These are phyloP conservation scores for Eutrema yunnanense DNA, from an alignment of 345 rosid species.

Conservation along the genomic window DNA sequence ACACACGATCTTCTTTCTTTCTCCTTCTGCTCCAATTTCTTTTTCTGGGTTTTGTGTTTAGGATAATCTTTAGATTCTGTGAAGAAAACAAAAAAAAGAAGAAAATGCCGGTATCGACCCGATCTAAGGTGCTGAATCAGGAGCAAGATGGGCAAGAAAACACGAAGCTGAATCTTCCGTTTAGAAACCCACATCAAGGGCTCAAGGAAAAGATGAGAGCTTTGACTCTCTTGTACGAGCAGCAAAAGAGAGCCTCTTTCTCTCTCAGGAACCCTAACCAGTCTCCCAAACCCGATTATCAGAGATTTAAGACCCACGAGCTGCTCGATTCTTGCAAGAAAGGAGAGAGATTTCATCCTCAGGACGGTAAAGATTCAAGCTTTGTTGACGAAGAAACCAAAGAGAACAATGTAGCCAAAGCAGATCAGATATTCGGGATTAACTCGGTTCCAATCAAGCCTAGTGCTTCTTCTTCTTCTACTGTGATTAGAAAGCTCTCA, in stretches of 20 bases:
- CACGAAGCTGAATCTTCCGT: conserved; percentile 26
- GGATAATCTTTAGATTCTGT: conserved; percentile 22
- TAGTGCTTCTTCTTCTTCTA: conserved; percentile 5
- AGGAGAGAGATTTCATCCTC: conserved; percentile 21
- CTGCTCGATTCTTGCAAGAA: conserved; percentile 42
- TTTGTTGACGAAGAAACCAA: conserved; percentile 46
- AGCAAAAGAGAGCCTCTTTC: conserved; percentile 74
- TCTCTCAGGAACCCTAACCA: conserved; percentile 38
- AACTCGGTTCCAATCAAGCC: conserved; percentile 45
- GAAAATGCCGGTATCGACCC: conserved; percentile 73
- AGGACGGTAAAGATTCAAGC: conserved; percentile 28
- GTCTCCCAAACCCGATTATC: conserved; percentile 47
- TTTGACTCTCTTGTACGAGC: conserved; percentile 80
- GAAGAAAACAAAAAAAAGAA: not conserved
- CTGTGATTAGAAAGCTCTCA: conserved; percentile 68
- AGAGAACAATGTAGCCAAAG: conserved; percentile 56
- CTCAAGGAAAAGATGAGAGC: conserved; percentile 90
- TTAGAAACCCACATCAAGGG: conserved; percentile 86
- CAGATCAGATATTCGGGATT: conserved; percentile 52
- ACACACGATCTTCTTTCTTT: conserved; percentile 14
- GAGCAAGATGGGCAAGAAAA: conserved; percentile 41
- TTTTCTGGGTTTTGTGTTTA: conserved; percentile 37
- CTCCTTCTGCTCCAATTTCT: not conserved
- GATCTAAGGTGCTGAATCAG: conserved; percentile 48
- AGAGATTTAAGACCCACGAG: conserved; percentile 43